Percentiles rank a stretch among this genome's conserved stretches.
These are phyloP conservation scores for Trichopus zeylanicus DNA, from an alignment of 116 monocot genomes.

Conservation along the genomic window DNA sequence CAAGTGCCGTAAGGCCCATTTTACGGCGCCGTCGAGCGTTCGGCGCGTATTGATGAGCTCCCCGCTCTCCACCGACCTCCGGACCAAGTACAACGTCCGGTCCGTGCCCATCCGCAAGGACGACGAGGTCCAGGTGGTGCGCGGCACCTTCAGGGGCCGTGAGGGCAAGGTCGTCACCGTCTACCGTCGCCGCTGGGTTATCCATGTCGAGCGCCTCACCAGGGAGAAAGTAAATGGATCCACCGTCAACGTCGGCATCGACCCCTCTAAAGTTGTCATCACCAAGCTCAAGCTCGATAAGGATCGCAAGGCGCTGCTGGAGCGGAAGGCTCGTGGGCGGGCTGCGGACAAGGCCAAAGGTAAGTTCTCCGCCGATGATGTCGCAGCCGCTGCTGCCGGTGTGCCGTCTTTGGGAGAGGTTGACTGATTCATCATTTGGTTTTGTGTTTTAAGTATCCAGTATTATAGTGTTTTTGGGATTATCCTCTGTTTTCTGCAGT, in stretches of 20 bases:
- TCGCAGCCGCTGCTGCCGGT: conserved; percentile 35
- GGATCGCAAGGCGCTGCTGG: conserved; percentile 65
- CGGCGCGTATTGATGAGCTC: conserved; percentile 66
- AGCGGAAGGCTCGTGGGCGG: conserved; percentile 54
- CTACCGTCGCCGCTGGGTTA: conserved; percentile 77
- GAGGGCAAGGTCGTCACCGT: conserved; percentile 77
- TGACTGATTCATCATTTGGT: conserved; percentile 19
- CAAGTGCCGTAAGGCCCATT: conserved; percentile 57
- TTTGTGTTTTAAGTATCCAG: neutral
- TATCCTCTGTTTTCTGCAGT: too few species aligned
- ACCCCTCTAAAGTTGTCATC: conserved; percentile 60
- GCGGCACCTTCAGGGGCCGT: conserved; percentile 64
- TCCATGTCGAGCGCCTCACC: conserved; percentile 69
- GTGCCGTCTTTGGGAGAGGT: conserved; percentile 42
- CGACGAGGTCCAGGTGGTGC: conserved; percentile 72
- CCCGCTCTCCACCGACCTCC: conserved; percentile 59
- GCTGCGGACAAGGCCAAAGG: conserved; percentile 71
- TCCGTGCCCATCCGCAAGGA: conserved; percentile 73
- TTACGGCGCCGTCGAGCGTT: conserved; percentile 25
- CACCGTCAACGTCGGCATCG: conserved; percentile 69
- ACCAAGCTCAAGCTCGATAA: conserved; percentile 83
- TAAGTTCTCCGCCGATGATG: conserved; percentile 71
- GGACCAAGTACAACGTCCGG: conserved; percentile 64
- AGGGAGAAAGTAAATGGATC: conserved; percentile 70
- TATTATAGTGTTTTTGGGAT: neutral